These are phyloP conservation scores for Ocimum tenuiflorum DNA, from an alignment of 257 asterid genomes.

Conservation along the genomic window DNA sequence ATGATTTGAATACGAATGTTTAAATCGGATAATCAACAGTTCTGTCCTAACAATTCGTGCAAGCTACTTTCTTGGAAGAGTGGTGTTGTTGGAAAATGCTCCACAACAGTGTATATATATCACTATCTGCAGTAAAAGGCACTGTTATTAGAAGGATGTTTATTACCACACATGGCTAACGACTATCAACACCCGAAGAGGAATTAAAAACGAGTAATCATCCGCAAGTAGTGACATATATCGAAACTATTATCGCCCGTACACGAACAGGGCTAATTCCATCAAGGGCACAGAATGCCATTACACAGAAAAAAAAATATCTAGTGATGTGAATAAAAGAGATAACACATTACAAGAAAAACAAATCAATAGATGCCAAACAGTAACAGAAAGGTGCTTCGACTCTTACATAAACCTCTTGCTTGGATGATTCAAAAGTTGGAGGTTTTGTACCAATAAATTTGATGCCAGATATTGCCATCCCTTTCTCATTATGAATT, in stretches of 20 bases:
- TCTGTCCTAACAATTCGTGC: neutral
- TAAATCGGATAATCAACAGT: neutral
- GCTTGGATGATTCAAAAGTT: too few relatives aligned
- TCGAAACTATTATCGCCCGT: neutral
- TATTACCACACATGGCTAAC: neutral
- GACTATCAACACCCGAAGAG: neutral
- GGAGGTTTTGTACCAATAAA: too few relatives aligned
- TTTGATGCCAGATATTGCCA: neutral
- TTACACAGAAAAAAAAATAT: too few relatives aligned
- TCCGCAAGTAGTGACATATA: neutral
- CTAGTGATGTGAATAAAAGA: slow-evolving; percentile 4
- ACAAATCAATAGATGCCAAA: slow-evolving; percentile 10
- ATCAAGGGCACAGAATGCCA: too few relatives aligned
- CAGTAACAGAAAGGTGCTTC: slow-evolving; percentile 7
- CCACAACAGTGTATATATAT: neutral
- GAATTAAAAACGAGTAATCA: neutral
- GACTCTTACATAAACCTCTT: too few relatives aligned
- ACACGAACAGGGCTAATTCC: slow-evolving; percentile 19
- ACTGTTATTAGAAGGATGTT: neutral
- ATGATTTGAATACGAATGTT: slow-evolving; percentile 10
- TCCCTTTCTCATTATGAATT: too few relatives aligned
- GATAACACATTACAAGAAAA: slow-evolving; percentile 1
- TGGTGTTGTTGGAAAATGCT: neutral
- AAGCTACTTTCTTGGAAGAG: neutral
- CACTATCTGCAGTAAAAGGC: slow-evolving; percentile 23